phyloP scores from a whole-genome alignment of 2,329 filamentous ascomycete genomes.

The Clonostachys byssicola region DNA sequence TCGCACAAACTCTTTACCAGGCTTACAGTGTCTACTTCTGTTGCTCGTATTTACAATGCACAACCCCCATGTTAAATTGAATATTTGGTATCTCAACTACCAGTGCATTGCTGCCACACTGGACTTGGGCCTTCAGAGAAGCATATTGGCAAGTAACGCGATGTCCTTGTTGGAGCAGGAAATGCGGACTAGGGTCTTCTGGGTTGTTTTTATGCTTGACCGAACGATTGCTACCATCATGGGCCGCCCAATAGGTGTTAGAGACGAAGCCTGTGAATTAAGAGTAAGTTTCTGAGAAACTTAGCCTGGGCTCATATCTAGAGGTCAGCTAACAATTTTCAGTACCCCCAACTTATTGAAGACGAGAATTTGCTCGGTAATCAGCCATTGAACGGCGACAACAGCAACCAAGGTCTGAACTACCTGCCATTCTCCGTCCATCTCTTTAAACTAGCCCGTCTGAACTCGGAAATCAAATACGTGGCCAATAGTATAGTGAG shows the following conservation, averaged over 20 bases:
- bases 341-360: background rate
- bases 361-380: background rate
- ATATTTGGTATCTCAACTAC: slow-evolving; percentile 51
- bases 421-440: slow-evolving; percentile 34
- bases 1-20: slow-evolving; percentile 38
- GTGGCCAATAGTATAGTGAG: slow-evolving; percentile 47
- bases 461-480: slow-evolving; percentile 56
- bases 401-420: background rate
- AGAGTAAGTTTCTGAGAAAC: slow-evolving; percentile 23
- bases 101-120: slow-evolving; percentile 46
- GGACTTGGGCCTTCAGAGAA: slow-evolving; percentile 46
- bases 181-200: slow-evolving; percentile 50
- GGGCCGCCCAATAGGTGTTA: slow-evolving; percentile 48
- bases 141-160: slow-evolving; percentile 33
- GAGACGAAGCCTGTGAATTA: slow-evolving; percentile 50
- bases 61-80: slow-evolving; percentile 40
- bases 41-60: slow-evolving; percentile 45
- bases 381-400: background rate
- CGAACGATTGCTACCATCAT: slow-evolving; percentile 49
- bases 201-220: slow-evolving; percentile 48
- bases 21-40: slow-evolving; percentile 41
- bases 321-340: background rate
- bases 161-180: slow-evolving; percentile 45
- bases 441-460: slow-evolving; percentile 37
- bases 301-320: background rate